Evolutionary conservation across 495 filamentous ascomycete species (phyloP).

Genomic region (Penicillium arizonense): DNA sequence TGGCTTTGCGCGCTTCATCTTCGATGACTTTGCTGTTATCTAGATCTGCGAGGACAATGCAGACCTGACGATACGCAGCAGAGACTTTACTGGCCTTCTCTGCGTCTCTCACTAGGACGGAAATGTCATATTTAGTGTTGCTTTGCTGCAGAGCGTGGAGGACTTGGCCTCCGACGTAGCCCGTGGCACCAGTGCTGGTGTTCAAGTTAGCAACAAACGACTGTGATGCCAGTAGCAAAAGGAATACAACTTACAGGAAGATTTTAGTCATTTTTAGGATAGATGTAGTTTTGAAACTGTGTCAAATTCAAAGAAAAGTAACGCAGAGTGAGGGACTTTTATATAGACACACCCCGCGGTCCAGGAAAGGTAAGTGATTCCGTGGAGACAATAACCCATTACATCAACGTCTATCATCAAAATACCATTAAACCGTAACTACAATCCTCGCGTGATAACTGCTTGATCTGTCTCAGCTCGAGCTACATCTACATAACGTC

Average conservation of each 20-base stretch:
- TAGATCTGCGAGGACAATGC: constrained; percentile 42
- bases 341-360: neutral
- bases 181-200: constrained; percentile 51
- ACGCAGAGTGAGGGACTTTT: neutral
- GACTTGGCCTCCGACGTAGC: constrained; percentile 68
- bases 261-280: constrained; percentile 1
- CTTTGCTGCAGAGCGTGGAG: constrained; percentile 50
- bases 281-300: no score
- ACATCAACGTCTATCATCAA: no score
- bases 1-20: constrained; percentile 38
- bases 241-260: neutral
- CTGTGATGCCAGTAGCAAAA: neutral
- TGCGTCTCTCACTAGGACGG: constrained; percentile 46
- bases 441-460: no score
- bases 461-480: no score
- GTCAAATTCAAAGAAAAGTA: neutral
- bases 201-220: neutral
- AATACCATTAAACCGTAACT: no score
- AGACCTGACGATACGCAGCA: constrained; percentile 47
- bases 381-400: neutral
- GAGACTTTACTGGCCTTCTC: constrained; percentile 47
- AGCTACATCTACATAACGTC: no score
- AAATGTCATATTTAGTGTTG: constrained; percentile 60
- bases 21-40: constrained; percentile 38
- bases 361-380: constrained; percentile 3